Evolutionary conservation across 352 stramenopile genomes (phyloP).

Genomic region (Paralagenidium karlingii): DNA sequence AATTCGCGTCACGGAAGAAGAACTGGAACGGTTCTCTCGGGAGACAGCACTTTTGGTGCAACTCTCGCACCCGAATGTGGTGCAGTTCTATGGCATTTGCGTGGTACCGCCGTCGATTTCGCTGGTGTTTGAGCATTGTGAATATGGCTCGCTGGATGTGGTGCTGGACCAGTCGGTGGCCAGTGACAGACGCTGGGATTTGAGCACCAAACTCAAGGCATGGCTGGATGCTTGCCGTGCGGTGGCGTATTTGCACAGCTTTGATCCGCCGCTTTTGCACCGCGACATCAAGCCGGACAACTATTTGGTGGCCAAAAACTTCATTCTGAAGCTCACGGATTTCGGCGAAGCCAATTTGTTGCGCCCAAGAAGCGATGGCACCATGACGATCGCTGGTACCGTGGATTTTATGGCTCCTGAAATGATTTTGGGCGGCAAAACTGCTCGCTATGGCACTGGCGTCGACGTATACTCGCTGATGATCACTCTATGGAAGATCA

Average conservation of each 20-base stretch:
- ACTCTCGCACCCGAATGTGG: slow-evolving; percentile 74
- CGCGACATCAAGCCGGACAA: slow-evolving; percentile 83
- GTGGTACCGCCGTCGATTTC: slow-evolving; percentile 77
- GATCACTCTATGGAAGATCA: slow-evolving; percentile 82
- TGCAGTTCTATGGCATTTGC: slow-evolving; percentile 70
- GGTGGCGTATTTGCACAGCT: slow-evolving; percentile 77
- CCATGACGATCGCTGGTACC: slow-evolving; percentile 78
- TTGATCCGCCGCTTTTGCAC: slow-evolving; percentile 62
- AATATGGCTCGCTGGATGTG: slow-evolving; percentile 57
- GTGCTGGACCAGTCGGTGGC: slow-evolving; percentile 29
- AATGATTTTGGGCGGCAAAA: slow-evolving; percentile 72
- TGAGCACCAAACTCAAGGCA: slow-evolving; percentile 66
- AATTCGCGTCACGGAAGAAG: slow-evolving; percentile 71
- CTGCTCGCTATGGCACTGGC: slow-evolving; percentile 55
- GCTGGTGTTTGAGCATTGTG: slow-evolving; percentile 80
- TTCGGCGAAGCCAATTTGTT: slow-evolving; percentile 81
- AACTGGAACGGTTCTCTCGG: slow-evolving; percentile 66
- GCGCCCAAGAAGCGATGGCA: slow-evolving; percentile 26
- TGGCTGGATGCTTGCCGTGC: slow-evolving; percentile 75
- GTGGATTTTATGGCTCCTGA: slow-evolving; percentile 81
- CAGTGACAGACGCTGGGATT: slow-evolving; percentile 20
- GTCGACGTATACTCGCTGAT: slow-evolving; percentile 80
- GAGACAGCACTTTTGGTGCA: slow-evolving; percentile 73
- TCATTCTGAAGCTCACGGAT: slow-evolving; percentile 70
- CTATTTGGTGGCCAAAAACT: slow-evolving; percentile 68